Evolutionary conservation across 805 yeast species (phyloP), one percentile per base, ranked within the genome.

Genomic region (Saccharomyces paradoxus): DNA sequence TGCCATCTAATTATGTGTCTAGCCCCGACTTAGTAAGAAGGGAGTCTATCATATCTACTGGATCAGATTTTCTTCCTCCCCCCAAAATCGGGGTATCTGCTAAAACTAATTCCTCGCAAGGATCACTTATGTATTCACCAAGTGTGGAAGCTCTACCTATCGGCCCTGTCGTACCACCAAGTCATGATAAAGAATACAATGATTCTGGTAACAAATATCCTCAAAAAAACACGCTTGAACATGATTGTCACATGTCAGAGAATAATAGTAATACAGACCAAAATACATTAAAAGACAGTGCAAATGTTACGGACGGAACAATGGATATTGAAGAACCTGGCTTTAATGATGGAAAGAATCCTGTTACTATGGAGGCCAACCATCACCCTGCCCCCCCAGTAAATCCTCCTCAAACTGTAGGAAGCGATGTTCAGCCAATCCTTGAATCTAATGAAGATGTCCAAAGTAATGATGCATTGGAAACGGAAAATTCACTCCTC

Each of bases 61-160:
- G 37, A n/a, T 48, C 64, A 0, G 57, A 55, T 31, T 56, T 56
- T 50, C 63, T 59, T 2, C 64, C 65, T 12, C 70, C 72, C 27
- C 64, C 70, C 14, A 58, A 64, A 37, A 8, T 37, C 8, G 44
- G 44, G 17, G 48, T 8, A 9, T 10, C 21, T 21, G 9, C 9
- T 6, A 37, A 21, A 37, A 60, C 4, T 13, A 31, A 10, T 12
- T 22, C 48, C 8, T 41, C 31, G 13, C 49, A 49, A 14, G 53
- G 37, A 9, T 30, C 50, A 21, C 53, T 49, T 17, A 41, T 51
- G 26, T 32, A 28, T 22, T 51, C 53, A 21, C 41, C 50, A 13
- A 37, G 44, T 37, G 44, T 37, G 22, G 44, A 37, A 9, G 44
- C 44, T 37, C 17, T 37, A 2, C 44, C 44, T n/a, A 37, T 37